These are phyloP conservation scores for Colletotrichum godetiae DNA, from an alignment of 2,329 filamentous ascomycete genomes.

Conservation along the genomic window DNA sequence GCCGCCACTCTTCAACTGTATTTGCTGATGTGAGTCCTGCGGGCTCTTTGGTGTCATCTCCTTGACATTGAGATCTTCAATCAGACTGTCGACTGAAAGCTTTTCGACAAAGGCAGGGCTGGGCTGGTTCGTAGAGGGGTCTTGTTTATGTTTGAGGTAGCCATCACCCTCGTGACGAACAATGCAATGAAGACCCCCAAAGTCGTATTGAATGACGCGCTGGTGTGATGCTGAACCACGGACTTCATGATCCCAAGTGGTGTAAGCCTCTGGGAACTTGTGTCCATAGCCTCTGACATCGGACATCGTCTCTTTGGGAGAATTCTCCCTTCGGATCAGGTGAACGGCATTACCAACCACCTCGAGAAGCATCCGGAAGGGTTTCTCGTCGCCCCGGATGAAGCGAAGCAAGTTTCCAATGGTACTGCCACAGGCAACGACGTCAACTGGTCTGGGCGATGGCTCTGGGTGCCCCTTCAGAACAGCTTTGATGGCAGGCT, in stretches of 20 bases:
- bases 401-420: conserved; percentile 72
- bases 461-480: conserved; percentile 50
- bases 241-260: conserved; percentile 68
- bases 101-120: not conserved
- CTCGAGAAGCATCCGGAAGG: conserved; percentile 71
- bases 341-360: conserved; percentile 67
- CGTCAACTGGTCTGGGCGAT: conserved; percentile 53
- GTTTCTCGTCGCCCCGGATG: conserved; percentile 52
- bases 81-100: not conserved
- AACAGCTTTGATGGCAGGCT: conserved; percentile 56
- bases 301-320: conserved; percentile 65
- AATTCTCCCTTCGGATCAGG: conserved; percentile 71
- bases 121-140: too few relatives aligned
- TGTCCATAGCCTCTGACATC: conserved; percentile 72
- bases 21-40: not conserved
- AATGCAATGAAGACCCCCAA: conserved; percentile 63
- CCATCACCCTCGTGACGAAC: conserved; percentile 71
- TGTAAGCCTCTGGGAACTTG: conserved; percentile 74
- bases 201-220: conserved; percentile 67
- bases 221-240: conserved; percentile 71
- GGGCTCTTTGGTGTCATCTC: not conserved
- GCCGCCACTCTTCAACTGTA: conserved; percentile 38
- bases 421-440: conserved; percentile 71
- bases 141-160: conserved; percentile 49
- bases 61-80: not conserved